Evolutionary conservation across 2,329 filamentous ascomycete species (phyloP), one percentile per base, ranked within the genome.

Genomic region (Xylariaceae sp.): DNA sequence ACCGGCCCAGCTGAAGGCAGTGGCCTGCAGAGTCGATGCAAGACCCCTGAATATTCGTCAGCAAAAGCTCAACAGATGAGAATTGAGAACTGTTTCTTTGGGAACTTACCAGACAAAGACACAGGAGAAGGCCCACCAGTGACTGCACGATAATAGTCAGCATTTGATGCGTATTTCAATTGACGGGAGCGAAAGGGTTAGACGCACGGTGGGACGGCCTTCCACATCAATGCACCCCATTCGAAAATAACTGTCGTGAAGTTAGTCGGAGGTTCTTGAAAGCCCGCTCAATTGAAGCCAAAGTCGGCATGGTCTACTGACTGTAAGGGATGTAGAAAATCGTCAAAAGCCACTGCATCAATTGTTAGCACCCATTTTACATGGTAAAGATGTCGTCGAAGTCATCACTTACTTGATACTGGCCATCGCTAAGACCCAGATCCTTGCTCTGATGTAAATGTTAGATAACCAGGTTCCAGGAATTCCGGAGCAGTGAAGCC

Each of bases 281-380:
- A 52, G 34, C 15, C n/a, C 47, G 37, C 1, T 45, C 15, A 17
- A 4, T 7, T n/a, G 11, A 39, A 35, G 9, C 2, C 13, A 34
- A 10, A 4, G 4, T 8, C 11, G 17, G 35, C 5, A 17, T 8
- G n/a, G 3, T 51, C 47, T 5, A 62, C 72, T 58, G 58, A 75
- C 73, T 76, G 57, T 77, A 77, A 0, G 75, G 74, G 48, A 77
- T 77, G 62, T 77, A 78, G 56, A 77, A 77, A 49, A 78, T 76
- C 18, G 75, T 77, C 39, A 78, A 68, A 23, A 77, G 68, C 76
- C 76, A 78, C 70, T 73, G 39, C 13, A 49, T 23, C 13, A 34
- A 45, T 8, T 7, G 57, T 66, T 54, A 66, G 54, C 37, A 52
- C 5, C n/a, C 2, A 3, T 6, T 34, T 39, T 15, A 15, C 4